These are phyloP conservation scores for Volutella citrinella DNA, from an alignment of 2,329 filamentous ascomycete genomes.

Conservation along the genomic window DNA sequence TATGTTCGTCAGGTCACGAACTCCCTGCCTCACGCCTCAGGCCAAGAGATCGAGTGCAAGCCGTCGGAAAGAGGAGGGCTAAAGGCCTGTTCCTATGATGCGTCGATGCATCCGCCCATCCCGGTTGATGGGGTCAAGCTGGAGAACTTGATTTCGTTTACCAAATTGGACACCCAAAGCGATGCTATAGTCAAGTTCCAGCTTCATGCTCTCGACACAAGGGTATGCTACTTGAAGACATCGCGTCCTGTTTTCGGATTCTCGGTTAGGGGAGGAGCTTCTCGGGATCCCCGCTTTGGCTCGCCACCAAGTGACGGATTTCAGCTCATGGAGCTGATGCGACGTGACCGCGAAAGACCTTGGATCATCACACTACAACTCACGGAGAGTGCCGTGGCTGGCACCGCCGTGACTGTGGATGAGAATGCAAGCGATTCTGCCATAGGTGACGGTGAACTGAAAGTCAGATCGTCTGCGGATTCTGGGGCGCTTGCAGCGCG, in stretches of 20 bases:
- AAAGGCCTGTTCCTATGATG: constrained; percentile 68
- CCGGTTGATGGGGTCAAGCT: constrained; percentile 49
- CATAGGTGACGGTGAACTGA: constrained; percentile 12
- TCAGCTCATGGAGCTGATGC: constrained; percentile 74
- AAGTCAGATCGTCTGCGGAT: constrained; percentile 6
- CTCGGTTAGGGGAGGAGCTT: constrained; percentile 56
- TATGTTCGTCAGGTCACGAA: constrained; percentile 66
- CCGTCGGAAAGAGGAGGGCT: constrained; percentile 44
- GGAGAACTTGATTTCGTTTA: constrained; percentile 61
- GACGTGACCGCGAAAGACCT: constrained; percentile 70
- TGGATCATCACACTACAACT: constrained; percentile 61
- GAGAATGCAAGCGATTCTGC: background rate
- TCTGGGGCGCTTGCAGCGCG: background rate
- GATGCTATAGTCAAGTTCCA: constrained; percentile 57
- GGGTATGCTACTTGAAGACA: constrained; percentile 73
- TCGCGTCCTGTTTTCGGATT: constrained; percentile 65
- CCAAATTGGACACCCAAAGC: constrained; percentile 28
- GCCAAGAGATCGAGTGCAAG: constrained; percentile 56
- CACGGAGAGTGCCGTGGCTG: constrained; percentile 10
- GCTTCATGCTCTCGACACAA: constrained; percentile 71
- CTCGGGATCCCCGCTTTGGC: constrained; percentile 63
- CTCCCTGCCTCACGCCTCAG: constrained; percentile 67
- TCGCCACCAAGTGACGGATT: constrained; percentile 61
- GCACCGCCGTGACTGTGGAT: background rate
- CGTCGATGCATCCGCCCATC: constrained; percentile 56